Evolutionary conservation across 352 stramenopile genomes (phyloP).

Genomic region (Pythium brachiatum): DNA sequence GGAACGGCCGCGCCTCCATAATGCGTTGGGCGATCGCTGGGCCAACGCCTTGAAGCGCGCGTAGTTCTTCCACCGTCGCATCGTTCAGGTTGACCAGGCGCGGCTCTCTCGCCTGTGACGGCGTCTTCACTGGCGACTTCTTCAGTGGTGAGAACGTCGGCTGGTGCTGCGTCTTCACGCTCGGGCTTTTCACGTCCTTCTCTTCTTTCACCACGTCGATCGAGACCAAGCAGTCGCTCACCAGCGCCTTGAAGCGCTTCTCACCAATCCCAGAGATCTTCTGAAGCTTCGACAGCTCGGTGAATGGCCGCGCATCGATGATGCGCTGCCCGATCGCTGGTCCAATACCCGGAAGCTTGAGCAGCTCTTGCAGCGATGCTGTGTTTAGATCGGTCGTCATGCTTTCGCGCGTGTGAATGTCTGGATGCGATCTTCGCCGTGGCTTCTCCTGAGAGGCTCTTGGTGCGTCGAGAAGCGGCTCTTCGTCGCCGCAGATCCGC

Average conservation of each 20-base stretch:
- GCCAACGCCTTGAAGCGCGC: slow-evolving; percentile 41
- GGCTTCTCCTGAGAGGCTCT: neutral
- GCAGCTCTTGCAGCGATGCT: slow-evolving; percentile 32
- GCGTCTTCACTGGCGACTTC: neutral
- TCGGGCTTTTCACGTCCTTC: slow-evolving; percentile 1
- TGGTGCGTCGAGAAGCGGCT: neutral
- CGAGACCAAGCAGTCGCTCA: slow-evolving; percentile 9
- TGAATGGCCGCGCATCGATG: slow-evolving; percentile 44
- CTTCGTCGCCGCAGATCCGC: neutral
- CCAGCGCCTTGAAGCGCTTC: slow-evolving; percentile 18
- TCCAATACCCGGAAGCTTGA: slow-evolving; percentile 43
- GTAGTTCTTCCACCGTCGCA: slow-evolving; percentile 36
- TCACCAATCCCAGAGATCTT: slow-evolving; percentile 45
- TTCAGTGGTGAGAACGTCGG: neutral
- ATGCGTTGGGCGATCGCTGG: slow-evolving; percentile 41
- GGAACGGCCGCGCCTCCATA: slow-evolving; percentile 43
- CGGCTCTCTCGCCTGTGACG: neutral
- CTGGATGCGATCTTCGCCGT: neutral
- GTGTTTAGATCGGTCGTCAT: slow-evolving; percentile 36
- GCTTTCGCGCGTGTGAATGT: neutral
- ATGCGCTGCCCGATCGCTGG: slow-evolving; percentile 38
- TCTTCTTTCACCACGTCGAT: neutral
- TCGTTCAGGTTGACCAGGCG: slow-evolving; percentile 44
- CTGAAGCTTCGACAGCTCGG: slow-evolving; percentile 32
- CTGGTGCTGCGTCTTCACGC: neutral